These are phyloP conservation scores for Pseudonectria foliicola DNA, from an alignment of 2,329 filamentous ascomycete genomes.

Conservation along the genomic window DNA sequence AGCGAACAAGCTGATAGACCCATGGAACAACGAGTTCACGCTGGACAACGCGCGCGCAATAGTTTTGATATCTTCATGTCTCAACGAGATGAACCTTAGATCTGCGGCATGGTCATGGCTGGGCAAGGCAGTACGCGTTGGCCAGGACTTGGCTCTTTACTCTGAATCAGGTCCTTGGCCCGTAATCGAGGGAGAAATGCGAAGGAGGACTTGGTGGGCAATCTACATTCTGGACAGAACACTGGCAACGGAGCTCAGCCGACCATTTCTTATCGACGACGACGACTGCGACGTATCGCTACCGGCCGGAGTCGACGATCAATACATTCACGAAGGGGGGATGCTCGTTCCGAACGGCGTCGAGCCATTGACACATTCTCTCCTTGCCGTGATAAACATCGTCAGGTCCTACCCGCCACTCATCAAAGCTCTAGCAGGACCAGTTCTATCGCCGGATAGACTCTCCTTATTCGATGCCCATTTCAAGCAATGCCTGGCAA, in stretches of 20 bases:
- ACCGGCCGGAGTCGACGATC: slow-evolving; percentile 74
- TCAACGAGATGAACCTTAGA: slow-evolving; percentile 80
- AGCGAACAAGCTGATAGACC: slow-evolving; percentile 63
- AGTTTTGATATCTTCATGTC: slow-evolving; percentile 68
- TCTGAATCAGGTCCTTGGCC: slow-evolving; percentile 66
- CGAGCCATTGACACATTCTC: slow-evolving; percentile 57
- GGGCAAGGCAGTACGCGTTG: slow-evolving; percentile 68
- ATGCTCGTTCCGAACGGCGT: slow-evolving; percentile 44
- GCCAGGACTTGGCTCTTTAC: slow-evolving; percentile 79
- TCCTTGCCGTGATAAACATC: slow-evolving; percentile 75
- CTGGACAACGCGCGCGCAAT: slow-evolving; percentile 69
- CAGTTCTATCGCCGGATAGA: slow-evolving; percentile 57
- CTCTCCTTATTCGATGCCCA: slow-evolving; percentile 76
- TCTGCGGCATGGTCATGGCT: slow-evolving; percentile 84
- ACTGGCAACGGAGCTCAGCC: slow-evolving; percentile 71
- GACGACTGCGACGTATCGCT: slow-evolving; percentile 79
- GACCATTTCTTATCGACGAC: slow-evolving; percentile 77
- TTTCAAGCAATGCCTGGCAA: slow-evolving; percentile 65
- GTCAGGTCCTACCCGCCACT: slow-evolving; percentile 71
- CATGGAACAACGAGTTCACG: slow-evolving; percentile 72
- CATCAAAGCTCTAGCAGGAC: slow-evolving; percentile 60
- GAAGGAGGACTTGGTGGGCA: slow-evolving; percentile 86
- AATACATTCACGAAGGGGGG: slow-evolving; percentile 58
- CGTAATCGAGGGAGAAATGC: slow-evolving; percentile 75
- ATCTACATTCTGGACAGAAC: slow-evolving; percentile 84